phyloP scores from a whole-genome alignment of 1,284 basidiomycete species.

The Vanrija humicola region DNA sequence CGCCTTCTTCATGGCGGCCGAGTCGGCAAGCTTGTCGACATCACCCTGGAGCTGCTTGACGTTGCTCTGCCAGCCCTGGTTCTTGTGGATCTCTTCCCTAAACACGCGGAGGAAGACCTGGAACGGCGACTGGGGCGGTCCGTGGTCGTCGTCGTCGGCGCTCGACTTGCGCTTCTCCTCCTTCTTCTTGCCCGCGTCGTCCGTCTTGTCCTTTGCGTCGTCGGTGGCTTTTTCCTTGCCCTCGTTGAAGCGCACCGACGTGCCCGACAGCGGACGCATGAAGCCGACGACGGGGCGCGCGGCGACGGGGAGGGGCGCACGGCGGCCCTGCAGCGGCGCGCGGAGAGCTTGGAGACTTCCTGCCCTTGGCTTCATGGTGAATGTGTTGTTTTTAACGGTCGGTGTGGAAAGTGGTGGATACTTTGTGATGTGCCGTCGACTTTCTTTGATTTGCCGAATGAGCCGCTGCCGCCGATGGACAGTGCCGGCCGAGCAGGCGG shows the following conservation, averaged over 20 bases:
- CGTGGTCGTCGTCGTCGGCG: constrained; percentile 23
- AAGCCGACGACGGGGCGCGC: not conserved
- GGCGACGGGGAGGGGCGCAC: not conserved
- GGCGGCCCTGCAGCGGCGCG: not conserved
- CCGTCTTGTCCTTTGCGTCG: constrained; percentile 5
- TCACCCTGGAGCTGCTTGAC: constrained; percentile 96
- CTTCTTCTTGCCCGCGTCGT: constrained; percentile 7
- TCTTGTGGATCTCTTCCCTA: constrained; percentile 87
- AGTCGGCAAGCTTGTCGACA: constrained; percentile 94
- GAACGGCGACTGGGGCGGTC: constrained; percentile 80
- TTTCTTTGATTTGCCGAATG: too few species aligned
- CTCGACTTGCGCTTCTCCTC: constrained; percentile 8
- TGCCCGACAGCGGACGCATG: not conserved
- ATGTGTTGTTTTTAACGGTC: not conserved
- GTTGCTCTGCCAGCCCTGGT: constrained; percentile 90
- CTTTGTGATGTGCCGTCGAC: not conserved
- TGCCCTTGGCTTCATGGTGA: not conserved
- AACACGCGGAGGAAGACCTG: constrained; percentile 94
- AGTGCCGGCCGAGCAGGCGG: too few species aligned
- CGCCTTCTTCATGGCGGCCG: constrained; percentile 90
- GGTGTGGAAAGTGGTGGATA: not conserved
- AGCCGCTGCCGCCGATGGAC: too few species aligned
- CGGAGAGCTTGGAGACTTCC: not conserved
- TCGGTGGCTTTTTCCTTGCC: not conserved
- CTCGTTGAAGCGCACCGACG: constrained; percentile 6